Base-by-base conservation (phyloP, 164 flowering plant genomes). In the Dillenia suffruticosa region DNA sequence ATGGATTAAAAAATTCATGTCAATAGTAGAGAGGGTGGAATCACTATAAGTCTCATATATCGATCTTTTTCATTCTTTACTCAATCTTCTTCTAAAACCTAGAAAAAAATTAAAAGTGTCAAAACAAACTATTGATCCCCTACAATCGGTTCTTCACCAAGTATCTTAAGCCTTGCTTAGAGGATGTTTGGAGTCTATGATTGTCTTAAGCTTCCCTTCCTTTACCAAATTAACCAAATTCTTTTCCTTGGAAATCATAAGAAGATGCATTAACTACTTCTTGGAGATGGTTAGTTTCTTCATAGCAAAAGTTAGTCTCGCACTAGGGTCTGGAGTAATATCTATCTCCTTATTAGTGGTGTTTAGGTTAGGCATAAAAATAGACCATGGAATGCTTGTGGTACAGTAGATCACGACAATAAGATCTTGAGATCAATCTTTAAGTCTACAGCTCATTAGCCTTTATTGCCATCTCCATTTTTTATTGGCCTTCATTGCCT, bases 201-300 rank as follows among this genome's bases (percentile, higher is more conserved):
- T 72, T 0, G 82, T 76, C 75, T 73, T 76, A 9, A 82, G 69
- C 63, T 82, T 82, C 56, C 86, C 79, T 65, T 80, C 82, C 59
- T 74, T 76, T 68, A 74, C 68, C 72, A 82, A 56, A 10, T 63
- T 54, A 24, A 82, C 73, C 53, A 82, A 51, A 63, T 82, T 69
- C 62, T 76, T 75, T 1, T 46, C 66, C 49, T 74, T 26, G 40
- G 40, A 5, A 2, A 26, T 26, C 40, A 26, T 26, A 26, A 26
- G 40, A 4, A 78, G 44, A 7, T 78, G 84, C 66, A 76, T 65
- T 16, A 80, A 9, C 58, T 63, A 73, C 72, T 82, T 76, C 59
- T 74, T 80, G 9, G 84, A 78, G 63, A 72, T 65, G 22, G 81
- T 80, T 52, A 82, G 71, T 55, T 70, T 78, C 69, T 74, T 68